phyloP scores from a whole-genome alignment of 352 stramenopile species.

The Phytopythium ostracodes region DNA sequence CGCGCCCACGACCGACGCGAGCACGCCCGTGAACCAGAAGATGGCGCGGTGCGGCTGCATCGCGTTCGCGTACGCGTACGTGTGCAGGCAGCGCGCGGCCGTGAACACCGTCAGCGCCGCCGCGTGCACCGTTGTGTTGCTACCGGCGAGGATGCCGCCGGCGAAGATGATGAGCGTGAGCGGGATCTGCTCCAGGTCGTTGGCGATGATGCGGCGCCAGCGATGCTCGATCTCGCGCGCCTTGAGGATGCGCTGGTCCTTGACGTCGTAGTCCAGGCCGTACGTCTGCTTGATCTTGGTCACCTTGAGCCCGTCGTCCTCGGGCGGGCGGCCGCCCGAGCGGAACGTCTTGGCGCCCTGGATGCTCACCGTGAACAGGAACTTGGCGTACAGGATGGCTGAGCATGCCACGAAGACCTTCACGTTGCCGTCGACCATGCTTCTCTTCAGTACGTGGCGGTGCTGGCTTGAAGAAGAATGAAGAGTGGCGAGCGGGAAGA shows the following conservation, averaged over 20 bases:
- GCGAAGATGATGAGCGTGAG: conserved; percentile 48
- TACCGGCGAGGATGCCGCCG: conserved; percentile 32
- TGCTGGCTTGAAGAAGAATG: conserved; percentile 3
- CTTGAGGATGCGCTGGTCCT: conserved; percentile 25
- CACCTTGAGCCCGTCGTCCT: conserved; percentile 25
- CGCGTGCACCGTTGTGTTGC: conserved; percentile 30
- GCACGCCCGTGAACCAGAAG: conserved; percentile 20
- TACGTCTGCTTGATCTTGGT: conserved; percentile 31
- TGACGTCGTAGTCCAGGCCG: conserved; percentile 19
- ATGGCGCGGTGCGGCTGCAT: conserved; percentile 34
- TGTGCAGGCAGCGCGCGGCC: conserved; percentile 27
- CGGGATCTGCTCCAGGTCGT: conserved; percentile 65
- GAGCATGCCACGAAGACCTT: conserved; percentile 30
- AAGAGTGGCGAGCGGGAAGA: background rate
- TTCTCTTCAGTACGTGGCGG: no score
- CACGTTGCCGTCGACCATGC: conserved; percentile 21
- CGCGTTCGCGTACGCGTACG: conserved; percentile 29
- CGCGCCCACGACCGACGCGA: conserved; percentile 15
- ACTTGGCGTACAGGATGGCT: conserved; percentile 41
- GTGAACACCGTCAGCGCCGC: conserved; percentile 35
- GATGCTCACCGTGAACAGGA: conserved; percentile 26
- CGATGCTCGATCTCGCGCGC: conserved; percentile 25
- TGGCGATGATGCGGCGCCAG: conserved; percentile 49
- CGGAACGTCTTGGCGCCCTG: conserved; percentile 33
- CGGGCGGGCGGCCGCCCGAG: conserved; percentile 30